These are phyloP conservation scores for Carnegiea gigantea DNA, from an alignment of 179 eudicot genomes.

Conservation along the genomic window DNA sequence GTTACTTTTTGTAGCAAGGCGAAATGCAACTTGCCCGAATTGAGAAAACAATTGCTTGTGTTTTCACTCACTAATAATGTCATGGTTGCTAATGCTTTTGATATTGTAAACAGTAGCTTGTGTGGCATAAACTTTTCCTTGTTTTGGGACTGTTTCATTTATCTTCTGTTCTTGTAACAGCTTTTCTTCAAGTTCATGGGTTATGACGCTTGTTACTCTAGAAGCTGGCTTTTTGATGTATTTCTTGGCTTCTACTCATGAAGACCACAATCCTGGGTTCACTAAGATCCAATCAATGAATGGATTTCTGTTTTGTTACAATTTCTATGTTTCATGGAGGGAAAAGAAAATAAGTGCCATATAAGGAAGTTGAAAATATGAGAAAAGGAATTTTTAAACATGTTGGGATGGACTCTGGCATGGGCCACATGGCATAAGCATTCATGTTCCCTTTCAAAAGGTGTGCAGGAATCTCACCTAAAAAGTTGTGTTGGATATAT, in stretches of 20 bases:
- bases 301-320: background rate
- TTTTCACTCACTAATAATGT: background rate
- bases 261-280: background rate
- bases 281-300: background rate
- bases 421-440: too few relatives aligned
- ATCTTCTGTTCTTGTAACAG: background rate
- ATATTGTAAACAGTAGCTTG: too few relatives aligned
- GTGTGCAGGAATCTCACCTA: too few relatives aligned
- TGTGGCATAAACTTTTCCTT: background rate
- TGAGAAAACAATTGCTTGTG: background rate
- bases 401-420: too few relatives aligned
- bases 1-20: background rate
- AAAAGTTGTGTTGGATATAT: too few relatives aligned
- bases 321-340: background rate
- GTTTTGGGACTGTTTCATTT: background rate
- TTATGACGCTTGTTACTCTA: background rate
- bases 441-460: too few relatives aligned
- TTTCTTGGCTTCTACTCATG: background rate
- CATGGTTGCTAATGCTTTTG: too few relatives aligned
- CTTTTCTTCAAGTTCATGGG: conserved; percentile 2
- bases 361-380: background rate
- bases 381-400: background rate
- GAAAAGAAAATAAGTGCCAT: background rate
- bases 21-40: too few relatives aligned
- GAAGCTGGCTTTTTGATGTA: background rate